Evolutionary conservation across 768 basidiomycete species (phyloP), one percentile per base, ranked within the genome.

Genomic region (Phylloporus rhodoxanthus): DNA sequence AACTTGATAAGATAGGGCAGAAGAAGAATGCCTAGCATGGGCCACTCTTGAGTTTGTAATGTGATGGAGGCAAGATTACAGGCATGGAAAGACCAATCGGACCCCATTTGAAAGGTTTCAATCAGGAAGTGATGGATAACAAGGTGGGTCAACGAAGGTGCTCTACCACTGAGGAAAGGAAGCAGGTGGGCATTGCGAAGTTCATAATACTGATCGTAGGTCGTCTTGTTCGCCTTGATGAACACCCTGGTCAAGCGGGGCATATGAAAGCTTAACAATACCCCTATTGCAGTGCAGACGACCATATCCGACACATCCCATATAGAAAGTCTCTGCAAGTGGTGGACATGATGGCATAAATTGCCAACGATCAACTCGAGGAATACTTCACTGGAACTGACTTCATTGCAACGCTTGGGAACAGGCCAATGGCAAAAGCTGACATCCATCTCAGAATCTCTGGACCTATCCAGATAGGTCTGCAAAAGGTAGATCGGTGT

Each of bases 61-160:
- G 48, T 51, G 38, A 61, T 47, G 3, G 52, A 59, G 15, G 37
- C 43, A 28, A 63, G 51, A 5, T 40, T 49, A 21, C 14, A 41
- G 29, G 33, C 30, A 28, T 50, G 9, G 5, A 58, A 58, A 8
- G 45, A 45, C 51, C 47, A 47, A 21, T 40, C 15, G 10, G 32
- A 33, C 36, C 40, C 33, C 37, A 10, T 26, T 14, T 30, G 25
- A 5, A 46, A 34, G 0, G 51, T 53, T 39, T 56, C 54, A 15
- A 59, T 53, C 2, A 51, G 55, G 19, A 59, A 49, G 48, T 59
- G 58, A 34, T 48, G n/a, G 1, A 59, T 29, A 6, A 53, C 60
- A 8, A 62, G 50, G 15, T 45, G 42, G 8, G 50, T 50, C 50
- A 54, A 20, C 5, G 20, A 46, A 9, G 54, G 55, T 10, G 53